These are phyloP conservation scores for Linaria vulgaris DNA, from an alignment of 257 asterid genomes.

Conservation along the genomic window DNA sequence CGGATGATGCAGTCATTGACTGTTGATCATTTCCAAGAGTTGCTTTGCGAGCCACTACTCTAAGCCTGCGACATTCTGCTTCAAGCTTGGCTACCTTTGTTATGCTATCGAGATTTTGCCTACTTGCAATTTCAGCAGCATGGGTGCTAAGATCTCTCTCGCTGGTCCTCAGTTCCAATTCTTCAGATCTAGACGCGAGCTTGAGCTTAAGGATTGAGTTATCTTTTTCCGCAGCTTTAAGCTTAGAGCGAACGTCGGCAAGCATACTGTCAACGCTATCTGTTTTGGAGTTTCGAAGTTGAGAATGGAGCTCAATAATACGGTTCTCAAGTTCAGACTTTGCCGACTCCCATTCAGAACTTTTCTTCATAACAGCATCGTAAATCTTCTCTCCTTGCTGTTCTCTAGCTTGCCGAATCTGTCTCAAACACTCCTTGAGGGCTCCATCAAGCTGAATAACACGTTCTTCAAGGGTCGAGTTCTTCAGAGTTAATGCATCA, in stretches of 20 bases:
- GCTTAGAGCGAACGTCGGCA: constrained; percentile 18
- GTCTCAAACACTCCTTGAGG: constrained; percentile 88
- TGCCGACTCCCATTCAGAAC: constrained; percentile 50
- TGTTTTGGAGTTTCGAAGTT: constrained; percentile 45
- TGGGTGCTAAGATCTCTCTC: constrained; percentile 68
- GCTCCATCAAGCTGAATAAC: constrained; percentile 78
- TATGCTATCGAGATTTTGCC: constrained; percentile 56
- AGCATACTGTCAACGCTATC: constrained; percentile 34
- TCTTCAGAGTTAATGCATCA: constrained; percentile 56
- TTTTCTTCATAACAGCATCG: constrained; percentile 41
- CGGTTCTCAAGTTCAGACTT: constrained; percentile 57
- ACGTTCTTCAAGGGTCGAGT: constrained; percentile 68
- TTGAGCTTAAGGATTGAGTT: constrained; percentile 47
- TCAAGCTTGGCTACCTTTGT: constrained; percentile 62
- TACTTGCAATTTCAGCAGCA: constrained; percentile 73
- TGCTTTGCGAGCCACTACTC: constrained; percentile 46
- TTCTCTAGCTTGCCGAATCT: constrained; percentile 79
- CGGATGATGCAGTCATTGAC: constrained; percentile 49
- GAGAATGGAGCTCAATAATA: constrained; percentile 48
- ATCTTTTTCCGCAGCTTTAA: constrained; percentile 55
- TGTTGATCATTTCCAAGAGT: constrained; percentile 35
- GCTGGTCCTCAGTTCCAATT: constrained; percentile 41
- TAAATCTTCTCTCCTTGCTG: constrained; percentile 65
- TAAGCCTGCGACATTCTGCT: constrained; percentile 63
- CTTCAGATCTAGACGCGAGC: constrained; percentile 42